Conservation (phyloP, 1,284 basidiomycete genomes). For the Melampsora americana region DNA sequence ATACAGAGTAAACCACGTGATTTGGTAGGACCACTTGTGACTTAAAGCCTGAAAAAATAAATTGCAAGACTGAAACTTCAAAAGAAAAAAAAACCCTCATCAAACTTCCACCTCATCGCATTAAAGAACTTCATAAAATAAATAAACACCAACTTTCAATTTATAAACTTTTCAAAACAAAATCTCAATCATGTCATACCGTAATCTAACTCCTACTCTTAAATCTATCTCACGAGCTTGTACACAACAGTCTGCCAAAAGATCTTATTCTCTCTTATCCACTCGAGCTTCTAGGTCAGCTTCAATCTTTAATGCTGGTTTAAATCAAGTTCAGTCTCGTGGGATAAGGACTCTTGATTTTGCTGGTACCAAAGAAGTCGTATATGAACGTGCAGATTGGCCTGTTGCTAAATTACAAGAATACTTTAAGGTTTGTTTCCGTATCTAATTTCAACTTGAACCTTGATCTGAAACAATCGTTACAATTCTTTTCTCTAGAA, state of each 20-base stretch:
- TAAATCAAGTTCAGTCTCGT: slow-evolving; percentile 46
- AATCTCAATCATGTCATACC: slow-evolving; percentile 4
- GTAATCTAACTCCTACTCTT: neutral
- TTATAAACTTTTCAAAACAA: too few relatives aligned
- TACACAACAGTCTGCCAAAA: slow-evolving; percentile 14
- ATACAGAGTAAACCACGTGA: too few relatives aligned
- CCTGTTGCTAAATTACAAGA: slow-evolving; percentile 95
- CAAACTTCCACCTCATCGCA: too few relatives aligned
- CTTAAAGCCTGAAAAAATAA: too few relatives aligned
- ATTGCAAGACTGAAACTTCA: too few relatives aligned
- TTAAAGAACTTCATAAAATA: too few relatives aligned
- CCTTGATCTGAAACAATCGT: too few relatives aligned
- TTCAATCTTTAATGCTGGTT: neutral
- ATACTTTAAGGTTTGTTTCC: slow-evolving; percentile 51
- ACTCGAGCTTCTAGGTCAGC: neutral
- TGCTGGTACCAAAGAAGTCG: slow-evolving; percentile 88
- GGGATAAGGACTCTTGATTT: slow-evolving; percentile 98
- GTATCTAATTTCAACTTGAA: neutral
- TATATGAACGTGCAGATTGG: slow-evolving; percentile 99
- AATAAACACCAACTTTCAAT: too few relatives aligned
- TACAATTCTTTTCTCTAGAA: slow-evolving; percentile 79
- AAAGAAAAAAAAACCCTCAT: too few relatives aligned
- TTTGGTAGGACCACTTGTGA: too few relatives aligned
- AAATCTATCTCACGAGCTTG: neutral
- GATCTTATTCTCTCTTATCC: slow-evolving; percentile 18